These are phyloP conservation scores for Oryza officinalis DNA, from an alignment of 176 grass and related monocot species.

Conservation along the genomic window DNA sequence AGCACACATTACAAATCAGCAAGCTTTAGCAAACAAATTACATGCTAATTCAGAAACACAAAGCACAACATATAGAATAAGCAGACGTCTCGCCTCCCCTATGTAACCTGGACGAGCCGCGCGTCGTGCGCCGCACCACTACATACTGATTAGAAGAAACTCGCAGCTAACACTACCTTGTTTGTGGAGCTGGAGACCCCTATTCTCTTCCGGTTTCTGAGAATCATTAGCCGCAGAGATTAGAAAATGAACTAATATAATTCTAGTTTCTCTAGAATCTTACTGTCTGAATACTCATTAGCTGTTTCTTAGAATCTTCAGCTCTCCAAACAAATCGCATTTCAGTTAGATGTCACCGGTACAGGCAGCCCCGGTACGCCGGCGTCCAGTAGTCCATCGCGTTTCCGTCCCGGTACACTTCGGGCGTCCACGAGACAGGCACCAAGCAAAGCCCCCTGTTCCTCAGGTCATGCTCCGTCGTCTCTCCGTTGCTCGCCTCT, in stretches of 20 bases:
- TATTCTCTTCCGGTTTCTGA: too few relatives aligned
- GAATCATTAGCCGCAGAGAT: too few relatives aligned
- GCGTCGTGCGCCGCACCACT: not conserved
- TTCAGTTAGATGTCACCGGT: conserved; percentile 54
- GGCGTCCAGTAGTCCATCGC: conserved; percentile 81
- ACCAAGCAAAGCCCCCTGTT: conserved; percentile 87
- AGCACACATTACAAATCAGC: conserved; percentile 29
- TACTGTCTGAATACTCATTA: too few relatives aligned
- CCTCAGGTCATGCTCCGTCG: conserved; percentile 57
- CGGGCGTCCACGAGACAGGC: conserved; percentile 73
- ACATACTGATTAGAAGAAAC: not conserved
- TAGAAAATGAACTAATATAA: too few relatives aligned
- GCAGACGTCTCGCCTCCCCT: conserved; percentile 3
- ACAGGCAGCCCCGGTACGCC: conserved; percentile 75
- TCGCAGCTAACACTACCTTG: not conserved
- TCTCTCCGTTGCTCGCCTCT: conserved; percentile 40
- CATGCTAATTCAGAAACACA: conserved; percentile 29
- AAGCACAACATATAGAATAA: not conserved
- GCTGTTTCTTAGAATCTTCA: too few relatives aligned
- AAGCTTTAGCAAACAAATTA: conserved; percentile 25
- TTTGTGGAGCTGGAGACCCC: too few relatives aligned
- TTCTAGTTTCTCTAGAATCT: too few relatives aligned
- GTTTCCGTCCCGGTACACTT: conserved; percentile 65
- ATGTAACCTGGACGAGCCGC: not conserved
- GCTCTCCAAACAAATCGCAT: too few relatives aligned